Evolutionary conservation across 2,329 filamentous ascomycete species (phyloP), one percentile per base, ranked within the genome.

Genomic region (Epicoccum sorghinum): DNA sequence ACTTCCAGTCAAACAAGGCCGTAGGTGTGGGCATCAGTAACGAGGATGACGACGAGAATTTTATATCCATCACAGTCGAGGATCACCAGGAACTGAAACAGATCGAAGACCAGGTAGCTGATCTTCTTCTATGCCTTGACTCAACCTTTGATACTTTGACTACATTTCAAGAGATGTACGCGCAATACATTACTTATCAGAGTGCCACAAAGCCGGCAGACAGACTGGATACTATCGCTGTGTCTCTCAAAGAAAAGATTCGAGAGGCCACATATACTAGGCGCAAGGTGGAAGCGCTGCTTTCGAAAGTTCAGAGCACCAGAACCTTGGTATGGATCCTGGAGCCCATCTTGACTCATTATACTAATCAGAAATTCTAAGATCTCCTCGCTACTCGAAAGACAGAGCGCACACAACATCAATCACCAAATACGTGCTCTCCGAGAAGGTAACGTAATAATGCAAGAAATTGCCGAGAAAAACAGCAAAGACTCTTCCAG

Each of bases 391-490:
- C 27, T 68, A 1, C 35, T 65, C 0, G 64, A 65, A 51, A 43
- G 60, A 24, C 48, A 60, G 30, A 65, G 45, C 12, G 60, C 59
- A 8, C 43, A 57, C 24, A 65, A 59, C 46, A 55, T 64, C 32
- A 47, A 65, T 13, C 56, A 59, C 10, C 60, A 67, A 40, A 62
- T 65, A n/a, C 33, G 47, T 12, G 59, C 60, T 2, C 55, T 67
- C 2, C 57, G 56, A 14, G 59, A 60, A 2, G 62, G 58, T 29
- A 68, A 60, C n/a, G 29, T 43, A 1, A 62, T 61, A 1, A 67
- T 66, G 62, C 32, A 57, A n/a, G 30, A 55, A 23, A 49, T 68
- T 7, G 57, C 66, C 2, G 61, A 67, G 43, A 69, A 67, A 49
- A 63, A 57, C 14, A 59, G 41, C 24, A 47, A 44, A 6, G 64